These are phyloP conservation scores for Candida ovalis DNA, from an alignment of 805 yeast genomes.

Conservation along the genomic window DNA sequence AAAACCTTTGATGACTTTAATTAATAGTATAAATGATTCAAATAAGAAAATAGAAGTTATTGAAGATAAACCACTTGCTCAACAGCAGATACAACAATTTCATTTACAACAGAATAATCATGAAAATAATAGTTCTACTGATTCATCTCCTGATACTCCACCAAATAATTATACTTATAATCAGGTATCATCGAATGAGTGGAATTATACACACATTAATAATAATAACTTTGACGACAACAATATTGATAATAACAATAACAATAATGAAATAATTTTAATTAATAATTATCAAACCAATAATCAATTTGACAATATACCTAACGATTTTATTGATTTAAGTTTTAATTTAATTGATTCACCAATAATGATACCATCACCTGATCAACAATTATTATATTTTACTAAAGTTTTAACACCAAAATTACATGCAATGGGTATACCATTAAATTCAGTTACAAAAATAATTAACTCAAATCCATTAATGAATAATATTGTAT, in stretches of 20 bases:
- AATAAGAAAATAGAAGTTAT: background rate
- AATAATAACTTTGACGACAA: no score
- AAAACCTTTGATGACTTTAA: background rate
- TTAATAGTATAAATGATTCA: background rate
- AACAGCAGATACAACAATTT: background rate
- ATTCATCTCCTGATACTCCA: no score
- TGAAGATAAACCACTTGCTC: background rate
- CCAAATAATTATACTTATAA: no score
- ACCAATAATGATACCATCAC: conserved; percentile 5
- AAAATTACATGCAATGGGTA: conserved; percentile 22
- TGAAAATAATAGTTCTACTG: no score
- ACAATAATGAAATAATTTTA: no score
- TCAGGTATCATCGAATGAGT: no score
- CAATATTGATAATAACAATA: no score
- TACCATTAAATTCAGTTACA: conserved; percentile 7
- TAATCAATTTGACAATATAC: background rate
- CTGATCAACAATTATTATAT: conserved; percentile 16
- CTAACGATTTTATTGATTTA: background rate
- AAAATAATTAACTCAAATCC: conserved; percentile 9
- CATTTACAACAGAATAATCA: no score
- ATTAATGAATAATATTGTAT: conserved; percentile 16
- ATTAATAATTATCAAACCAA: no score
- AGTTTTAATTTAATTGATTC: background rate
- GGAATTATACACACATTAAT: no score
- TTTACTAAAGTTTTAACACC: conserved; percentile 23